These are phyloP conservation scores for Diatrype stigma DNA, from an alignment of 2,329 filamentous ascomycete genomes.

Conservation along the genomic window DNA sequence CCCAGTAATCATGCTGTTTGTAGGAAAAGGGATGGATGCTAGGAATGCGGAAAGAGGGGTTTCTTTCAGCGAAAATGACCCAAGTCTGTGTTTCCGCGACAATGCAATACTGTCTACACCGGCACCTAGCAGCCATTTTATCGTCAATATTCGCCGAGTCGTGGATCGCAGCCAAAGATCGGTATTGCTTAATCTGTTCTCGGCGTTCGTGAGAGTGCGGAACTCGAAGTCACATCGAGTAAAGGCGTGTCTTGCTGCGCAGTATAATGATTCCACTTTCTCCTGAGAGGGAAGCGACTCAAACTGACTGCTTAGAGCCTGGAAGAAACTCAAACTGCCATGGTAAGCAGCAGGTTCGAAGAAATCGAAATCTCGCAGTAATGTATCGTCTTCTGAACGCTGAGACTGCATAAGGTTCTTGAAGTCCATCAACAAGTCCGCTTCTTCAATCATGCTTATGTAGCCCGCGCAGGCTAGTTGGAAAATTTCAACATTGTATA, in stretches of 20 bases:
- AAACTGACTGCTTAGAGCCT: not conserved
- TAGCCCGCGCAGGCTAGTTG: not conserved
- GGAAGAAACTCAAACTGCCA: not conserved
- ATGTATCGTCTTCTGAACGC: not conserved
- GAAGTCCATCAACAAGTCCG: not conserved
- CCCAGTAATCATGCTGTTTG: fast-evolving
- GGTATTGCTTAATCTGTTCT: no score
- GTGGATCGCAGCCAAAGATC: no score
- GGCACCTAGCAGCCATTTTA: not conserved
- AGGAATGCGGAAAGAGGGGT: not conserved
- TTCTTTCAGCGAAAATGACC: not conserved
- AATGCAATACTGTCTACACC: not conserved
- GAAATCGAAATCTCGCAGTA: not conserved
- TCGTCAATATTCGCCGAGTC: not conserved
- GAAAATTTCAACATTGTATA: no score
- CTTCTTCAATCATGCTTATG: not conserved
- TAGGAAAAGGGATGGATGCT: not conserved
- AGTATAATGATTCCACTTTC: not conserved
- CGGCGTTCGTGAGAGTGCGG: no score
- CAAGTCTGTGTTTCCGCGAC: not conserved
- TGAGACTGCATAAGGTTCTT: not conserved
- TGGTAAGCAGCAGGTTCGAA: not conserved
- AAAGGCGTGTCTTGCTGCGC: no score
- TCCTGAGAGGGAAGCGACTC: not conserved
- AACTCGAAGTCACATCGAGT: no score